Percentiles rank a stretch among this genome's conserved stretches.
Evolutionary conservation across 1,139 yeast genomes (phyloP).

Genomic region (Suhomyces panamericanus): DNA sequence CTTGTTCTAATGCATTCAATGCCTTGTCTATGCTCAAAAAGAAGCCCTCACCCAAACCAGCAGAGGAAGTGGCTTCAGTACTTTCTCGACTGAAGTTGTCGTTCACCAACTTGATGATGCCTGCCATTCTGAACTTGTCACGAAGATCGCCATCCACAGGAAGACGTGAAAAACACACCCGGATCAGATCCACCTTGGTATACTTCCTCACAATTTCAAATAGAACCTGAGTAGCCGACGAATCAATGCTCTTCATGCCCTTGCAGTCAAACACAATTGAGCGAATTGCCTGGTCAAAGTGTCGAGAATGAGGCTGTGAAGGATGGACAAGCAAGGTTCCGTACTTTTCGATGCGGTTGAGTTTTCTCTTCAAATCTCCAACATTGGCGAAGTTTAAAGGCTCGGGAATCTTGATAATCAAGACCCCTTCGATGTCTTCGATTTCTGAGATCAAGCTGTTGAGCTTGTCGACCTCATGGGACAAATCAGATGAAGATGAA

Average conservation of each 20-base stretch:
- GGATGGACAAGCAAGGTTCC: slow-evolving; percentile 33
- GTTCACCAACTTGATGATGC: slow-evolving; percentile 28
- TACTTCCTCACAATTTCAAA: slow-evolving; percentile 29
- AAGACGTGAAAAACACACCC: slow-evolving; percentile 30
- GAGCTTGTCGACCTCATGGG: slow-evolving; percentile 15
- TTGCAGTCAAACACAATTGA: slow-evolving; percentile 35
- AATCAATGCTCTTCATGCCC: slow-evolving; percentile 35
- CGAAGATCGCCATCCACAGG: slow-evolving; percentile 24
- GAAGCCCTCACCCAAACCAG: slow-evolving; percentile 34
- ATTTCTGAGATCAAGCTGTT: slow-evolving; percentile 28
- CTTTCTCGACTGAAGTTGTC: slow-evolving; percentile 12
- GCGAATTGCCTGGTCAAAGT: slow-evolving; percentile 24
- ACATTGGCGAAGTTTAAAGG: slow-evolving; percentile 34
- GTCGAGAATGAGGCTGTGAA: slow-evolving; percentile 31
- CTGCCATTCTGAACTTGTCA: slow-evolving; percentile 23
- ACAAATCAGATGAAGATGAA: background rate
- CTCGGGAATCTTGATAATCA: slow-evolving; percentile 35
- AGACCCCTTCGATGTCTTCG: slow-evolving; percentile 32
- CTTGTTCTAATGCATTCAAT: slow-evolving; percentile 11
- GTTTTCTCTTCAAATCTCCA: slow-evolving; percentile 27
- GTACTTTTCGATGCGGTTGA: slow-evolving; percentile 29
- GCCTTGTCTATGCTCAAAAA: slow-evolving; percentile 37
- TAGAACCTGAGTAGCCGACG: slow-evolving; percentile 35
- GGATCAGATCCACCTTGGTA: slow-evolving; percentile 20
- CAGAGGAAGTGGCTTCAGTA: slow-evolving; percentile 13